Evolutionary conservation across 257 asterid species (phyloP).

Genomic region (Rubia yunnanensis): DNA sequence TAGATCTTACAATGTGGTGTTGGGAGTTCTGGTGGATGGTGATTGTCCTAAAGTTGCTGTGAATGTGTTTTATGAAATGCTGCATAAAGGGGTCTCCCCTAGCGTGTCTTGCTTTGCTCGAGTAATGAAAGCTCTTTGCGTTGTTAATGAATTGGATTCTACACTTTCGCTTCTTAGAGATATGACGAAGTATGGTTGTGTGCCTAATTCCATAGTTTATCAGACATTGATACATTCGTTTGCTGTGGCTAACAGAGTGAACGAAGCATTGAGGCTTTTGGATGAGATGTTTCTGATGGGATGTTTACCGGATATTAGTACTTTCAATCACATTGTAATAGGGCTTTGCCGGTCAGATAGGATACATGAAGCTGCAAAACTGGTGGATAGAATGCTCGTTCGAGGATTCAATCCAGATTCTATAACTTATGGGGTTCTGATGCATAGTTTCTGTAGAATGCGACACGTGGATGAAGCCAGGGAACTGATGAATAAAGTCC

Average conservation of each 20-base stretch:
- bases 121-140: slow-evolving; percentile 72
- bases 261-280: slow-evolving; percentile 66
- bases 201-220: slow-evolving; percentile 74
- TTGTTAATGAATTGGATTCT: slow-evolving; percentile 65
- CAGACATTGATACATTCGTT: slow-evolving; percentile 76
- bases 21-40: slow-evolving; percentile 65
- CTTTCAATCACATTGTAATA: slow-evolving; percentile 74
- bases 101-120: slow-evolving; percentile 65
- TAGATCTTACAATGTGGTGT: slow-evolving; percentile 65
- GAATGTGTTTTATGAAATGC: slow-evolving; percentile 81
- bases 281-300: slow-evolving; percentile 98
- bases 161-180: slow-evolving; percentile 80
- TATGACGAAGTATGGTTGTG: slow-evolving; percentile 94
- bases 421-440: slow-evolving; percentile 71
- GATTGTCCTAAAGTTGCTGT: slow-evolving; percentile 86
- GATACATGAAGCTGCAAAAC: slow-evolving; percentile 77
- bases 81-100: slow-evolving; percentile 66
- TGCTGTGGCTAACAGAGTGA: slow-evolving; percentile 48
- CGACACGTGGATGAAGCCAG: slow-evolving; percentile 67
- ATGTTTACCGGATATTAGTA: slow-evolving; percentile 70
- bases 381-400: slow-evolving; percentile 79
- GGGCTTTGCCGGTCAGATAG: slow-evolving; percentile 69
- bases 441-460: slow-evolving; percentile 63
- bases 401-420: slow-evolving; percentile 66
- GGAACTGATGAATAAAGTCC: slow-evolving; percentile 51